Conservation (phyloP, 73 alveolate genomes). For the Effrenium voratum region DNA sequence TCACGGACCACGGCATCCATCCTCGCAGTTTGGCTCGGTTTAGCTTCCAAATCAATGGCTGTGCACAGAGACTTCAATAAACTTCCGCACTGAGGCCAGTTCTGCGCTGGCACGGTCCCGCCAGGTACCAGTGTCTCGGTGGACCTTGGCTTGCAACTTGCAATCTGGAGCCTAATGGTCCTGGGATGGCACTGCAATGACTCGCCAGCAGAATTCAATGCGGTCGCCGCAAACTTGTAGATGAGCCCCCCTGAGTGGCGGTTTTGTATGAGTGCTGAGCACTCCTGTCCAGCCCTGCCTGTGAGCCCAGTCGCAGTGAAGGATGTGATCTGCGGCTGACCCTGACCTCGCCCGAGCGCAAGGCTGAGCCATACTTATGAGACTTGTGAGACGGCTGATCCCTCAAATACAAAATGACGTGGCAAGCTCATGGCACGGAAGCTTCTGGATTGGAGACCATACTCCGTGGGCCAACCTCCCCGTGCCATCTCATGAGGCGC, state of each 20-base stretch:
- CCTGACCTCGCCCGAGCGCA: conserved; percentile 12
- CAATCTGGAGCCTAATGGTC: no score
- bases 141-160: background rate
- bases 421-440: no score
- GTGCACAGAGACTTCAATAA: background rate
- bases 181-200: conserved; percentile 39
- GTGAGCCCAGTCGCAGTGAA: conserved; percentile 70
- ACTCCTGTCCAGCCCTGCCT: background rate
- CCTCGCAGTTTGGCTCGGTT: background rate
- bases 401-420: no score
- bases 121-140: conserved; percentile 52
- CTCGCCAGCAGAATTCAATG: conserved; percentile 73
- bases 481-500: background rate
- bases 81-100: background rate
- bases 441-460: no score
- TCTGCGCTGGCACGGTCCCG: conserved; percentile 69
- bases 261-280: background rate
- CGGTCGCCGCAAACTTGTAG: conserved; percentile 71
- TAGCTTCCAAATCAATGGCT: background rate
- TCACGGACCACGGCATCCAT: conserved; percentile 56
- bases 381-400: background rate
- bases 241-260: conserved; percentile 25
- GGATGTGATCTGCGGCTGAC: conserved; percentile 67
- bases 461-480: background rate
- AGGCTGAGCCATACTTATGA: background rate